Evolutionary conservation across 1,284 basidiomycete species (phyloP).

Genomic region (Xerocomus tenax): DNA sequence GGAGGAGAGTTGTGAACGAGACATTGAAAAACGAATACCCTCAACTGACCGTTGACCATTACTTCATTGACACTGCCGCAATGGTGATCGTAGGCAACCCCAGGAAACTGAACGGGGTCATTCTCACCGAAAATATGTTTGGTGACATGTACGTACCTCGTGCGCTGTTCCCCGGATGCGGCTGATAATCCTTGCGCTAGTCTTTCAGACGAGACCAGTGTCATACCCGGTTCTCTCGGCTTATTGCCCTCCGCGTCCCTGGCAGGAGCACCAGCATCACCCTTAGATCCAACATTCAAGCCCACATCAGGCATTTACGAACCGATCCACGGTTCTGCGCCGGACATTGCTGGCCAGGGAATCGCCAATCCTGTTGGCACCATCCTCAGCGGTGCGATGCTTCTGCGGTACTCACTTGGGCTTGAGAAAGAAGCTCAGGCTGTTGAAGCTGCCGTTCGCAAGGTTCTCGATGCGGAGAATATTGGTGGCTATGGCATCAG

Average conservation of each 20-base stretch:
- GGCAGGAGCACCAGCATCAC: slow-evolving; percentile 78
- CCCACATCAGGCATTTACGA: slow-evolving; percentile 86
- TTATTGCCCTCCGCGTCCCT: slow-evolving; percentile 93
- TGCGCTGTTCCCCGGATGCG: not conserved
- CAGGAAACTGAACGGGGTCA: slow-evolving; percentile 89
- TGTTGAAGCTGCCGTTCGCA: slow-evolving; percentile 84
- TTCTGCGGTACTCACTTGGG: slow-evolving; percentile 90
- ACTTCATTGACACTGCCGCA: slow-evolving; percentile 90
- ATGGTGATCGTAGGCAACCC: slow-evolving; percentile 95
- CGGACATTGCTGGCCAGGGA: slow-evolving; percentile 90
- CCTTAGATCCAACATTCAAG: slow-evolving; percentile 59
- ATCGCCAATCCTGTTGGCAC: slow-evolving; percentile 97
- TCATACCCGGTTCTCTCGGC: slow-evolving; percentile 95
- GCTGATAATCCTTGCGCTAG: slow-evolving; percentile 37
- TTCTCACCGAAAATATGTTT: slow-evolving; percentile 92
- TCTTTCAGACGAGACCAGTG: slow-evolving; percentile 91
- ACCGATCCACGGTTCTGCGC: slow-evolving; percentile 92
- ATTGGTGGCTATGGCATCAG: slow-evolving; percentile 73
- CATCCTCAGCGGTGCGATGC: slow-evolving; percentile 92
- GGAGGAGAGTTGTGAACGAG: slow-evolving; percentile 87
- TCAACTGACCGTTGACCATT: slow-evolving; percentile 78
- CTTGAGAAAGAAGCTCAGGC: slow-evolving; percentile 74
- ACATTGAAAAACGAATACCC: slow-evolving; percentile 80
- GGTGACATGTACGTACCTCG: slow-evolving; percentile 77
- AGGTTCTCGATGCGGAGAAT: slow-evolving; percentile 71